Base-by-base conservation (phyloP, 352 stramenopile genomes). In the Globisporangium barbulae region DNA sequence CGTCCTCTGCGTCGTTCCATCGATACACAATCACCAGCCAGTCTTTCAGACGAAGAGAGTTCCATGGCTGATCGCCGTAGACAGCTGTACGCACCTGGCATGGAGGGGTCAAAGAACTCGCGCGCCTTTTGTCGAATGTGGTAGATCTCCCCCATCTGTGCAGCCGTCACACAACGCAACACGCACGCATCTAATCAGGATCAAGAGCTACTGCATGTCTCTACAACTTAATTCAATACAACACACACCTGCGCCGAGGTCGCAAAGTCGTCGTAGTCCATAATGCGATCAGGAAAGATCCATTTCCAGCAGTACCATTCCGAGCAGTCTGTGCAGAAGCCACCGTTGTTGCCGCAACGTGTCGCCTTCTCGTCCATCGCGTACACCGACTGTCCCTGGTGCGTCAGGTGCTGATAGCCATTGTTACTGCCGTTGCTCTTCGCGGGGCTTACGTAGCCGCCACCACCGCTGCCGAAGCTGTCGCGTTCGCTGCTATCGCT, bases 241-340 rank as follows among this genome's bases (percentile, higher is more conserved):
- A 15, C 15, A 56, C 7, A 56, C 56, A 90, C 78, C 69, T 85
- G 73, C 17, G 79, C 78, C 6, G 78, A 75, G 22, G 73, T 74
- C 6, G 72, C 79, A 73, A 90, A 90, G 64, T 90, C 81, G 47
- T 87, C 81, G 61, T 90, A 90, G 53, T 85, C 81, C 1, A 61
- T 58, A 39, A 88, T 74, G 2, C 75, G 78, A 2, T 85, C 71
- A 0, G 78, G 76, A 35, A 87, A 82, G 59, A 86, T 45, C 78
- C 78, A 88, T 22, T 85, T 83, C 81, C 78, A 88, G 73, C 81
- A 90, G 15, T 61, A 68, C 78, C 70, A 85, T 10, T 79, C 67
- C 21, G 67, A 73, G 48, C 76, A 87, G 5, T 61, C 52, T 21
- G 28, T 21, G 13, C 66, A 69, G 5, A 49, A 13, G 7, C 54